Conservation (phyloP, 768 basidiomycete genomes). For the Daedaleopsis sinensis region DNA sequence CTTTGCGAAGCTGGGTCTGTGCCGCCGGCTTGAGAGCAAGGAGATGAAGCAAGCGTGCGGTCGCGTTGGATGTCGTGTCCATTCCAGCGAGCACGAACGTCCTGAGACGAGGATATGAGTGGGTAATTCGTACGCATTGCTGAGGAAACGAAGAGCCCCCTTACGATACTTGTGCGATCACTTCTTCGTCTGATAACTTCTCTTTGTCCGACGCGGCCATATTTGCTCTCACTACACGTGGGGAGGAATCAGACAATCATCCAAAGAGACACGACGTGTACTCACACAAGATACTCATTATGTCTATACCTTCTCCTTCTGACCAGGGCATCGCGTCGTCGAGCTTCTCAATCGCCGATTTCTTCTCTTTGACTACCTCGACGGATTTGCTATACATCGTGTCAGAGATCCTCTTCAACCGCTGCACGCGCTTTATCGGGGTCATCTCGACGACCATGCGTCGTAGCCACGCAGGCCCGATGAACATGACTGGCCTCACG, state of each 20-base stretch:
- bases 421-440: constrained; percentile 17
- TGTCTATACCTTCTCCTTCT: constrained; percentile 29
- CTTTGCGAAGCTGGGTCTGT: not conserved
- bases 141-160: not conserved
- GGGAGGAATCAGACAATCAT: too few species aligned
- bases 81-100: constrained; percentile 1
- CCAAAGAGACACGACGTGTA: not conserved
- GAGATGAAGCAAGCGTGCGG: not conserved
- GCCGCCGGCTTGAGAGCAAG: not conserved
- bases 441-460: constrained; percentile 14
- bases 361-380: constrained; percentile 28
- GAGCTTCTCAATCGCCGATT: constrained; percentile 8
- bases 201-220: constrained; percentile 20
- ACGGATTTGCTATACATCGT: constrained; percentile 15
- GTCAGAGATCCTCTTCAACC: constrained; percentile 22
- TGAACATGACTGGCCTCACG: not conserved
- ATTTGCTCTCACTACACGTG: constrained; percentile 23
- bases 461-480: constrained; percentile 23
- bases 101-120: not conserved
- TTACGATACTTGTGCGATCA: constrained; percentile 28
- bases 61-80: not conserved
- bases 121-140: too few species aligned
- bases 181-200: constrained; percentile 22
- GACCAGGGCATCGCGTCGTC: constrained; percentile 18
- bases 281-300: constrained; percentile 30